Evolutionary conservation across 495 filamentous ascomycete genomes (phyloP).

Genomic region (Penicillium turbatum): DNA sequence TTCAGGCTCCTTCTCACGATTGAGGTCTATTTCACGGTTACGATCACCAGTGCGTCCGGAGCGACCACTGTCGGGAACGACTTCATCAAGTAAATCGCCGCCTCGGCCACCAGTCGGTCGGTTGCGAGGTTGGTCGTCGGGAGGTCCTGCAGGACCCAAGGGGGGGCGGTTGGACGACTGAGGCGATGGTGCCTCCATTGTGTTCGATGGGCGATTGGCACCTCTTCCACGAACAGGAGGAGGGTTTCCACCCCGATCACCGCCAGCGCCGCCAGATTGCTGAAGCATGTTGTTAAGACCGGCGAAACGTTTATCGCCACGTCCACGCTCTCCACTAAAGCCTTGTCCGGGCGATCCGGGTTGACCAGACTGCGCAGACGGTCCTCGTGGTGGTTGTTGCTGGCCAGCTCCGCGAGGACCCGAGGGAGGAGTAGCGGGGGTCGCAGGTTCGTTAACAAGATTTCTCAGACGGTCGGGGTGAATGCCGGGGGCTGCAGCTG

Average conservation of each 20-base stretch:
- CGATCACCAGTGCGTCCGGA: conserved; percentile 25
- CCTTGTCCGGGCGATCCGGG: conserved; percentile 8
- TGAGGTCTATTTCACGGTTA: conserved; percentile 19
- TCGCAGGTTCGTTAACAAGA: conserved; percentile 9
- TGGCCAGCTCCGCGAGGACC: conserved; percentile 7
- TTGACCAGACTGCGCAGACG: conserved; percentile 9
- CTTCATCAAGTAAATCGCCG: conserved; percentile 34
- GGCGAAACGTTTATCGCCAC: conserved; percentile 43
- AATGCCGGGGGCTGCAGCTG: conserved; percentile 36
- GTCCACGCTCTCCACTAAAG: conserved; percentile 36
- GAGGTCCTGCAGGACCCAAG: conserved; percentile 23
- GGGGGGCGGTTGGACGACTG: conserved; percentile 25
- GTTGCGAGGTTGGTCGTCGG: conserved; percentile 23
- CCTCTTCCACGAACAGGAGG: conserved; percentile 40
- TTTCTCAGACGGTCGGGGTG: conserved; percentile 49
- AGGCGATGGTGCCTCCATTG: conserved; percentile 27
- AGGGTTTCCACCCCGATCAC: conserved; percentile 31
- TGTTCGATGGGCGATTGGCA: conserved; percentile 30
- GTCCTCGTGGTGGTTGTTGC: conserved; percentile 21
- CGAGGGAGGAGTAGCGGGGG: conserved; percentile 9
- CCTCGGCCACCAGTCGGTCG: conserved; percentile 20
- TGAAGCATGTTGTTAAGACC: conserved; percentile 44
- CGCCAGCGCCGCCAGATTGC: conserved; percentile 33
- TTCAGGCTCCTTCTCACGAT: conserved; percentile 28
- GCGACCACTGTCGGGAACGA: conserved; percentile 26